These are phyloP conservation scores for Trichoderma hamatum DNA, from an alignment of 2,329 filamentous ascomycete species.

Conservation along the genomic window DNA sequence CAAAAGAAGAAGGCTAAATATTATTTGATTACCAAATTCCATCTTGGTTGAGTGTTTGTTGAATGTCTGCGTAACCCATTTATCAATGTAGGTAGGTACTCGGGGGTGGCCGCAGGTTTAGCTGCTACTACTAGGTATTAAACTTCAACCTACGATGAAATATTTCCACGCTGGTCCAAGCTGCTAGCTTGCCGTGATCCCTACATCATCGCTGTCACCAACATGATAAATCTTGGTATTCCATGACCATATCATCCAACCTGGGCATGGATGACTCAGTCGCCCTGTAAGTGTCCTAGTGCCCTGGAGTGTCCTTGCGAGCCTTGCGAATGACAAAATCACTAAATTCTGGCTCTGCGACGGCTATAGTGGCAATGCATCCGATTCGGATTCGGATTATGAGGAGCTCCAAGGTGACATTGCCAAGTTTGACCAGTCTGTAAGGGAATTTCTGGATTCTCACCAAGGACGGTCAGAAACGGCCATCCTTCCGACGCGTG, in stretches of 20 bases:
- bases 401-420: slow-evolving; percentile 50
- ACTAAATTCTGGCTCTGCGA: neutral
- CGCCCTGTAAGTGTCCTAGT: slow-evolving; percentile 5
- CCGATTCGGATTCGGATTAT: slow-evolving; percentile 50
- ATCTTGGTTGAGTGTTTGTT: no score
- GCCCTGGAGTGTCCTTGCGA: neutral
- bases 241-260: neutral
- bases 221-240: neutral
- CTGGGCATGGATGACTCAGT: neutral
- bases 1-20: neutral
- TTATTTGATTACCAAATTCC: neutral
- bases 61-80: no score
- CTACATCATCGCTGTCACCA: neutral
- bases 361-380: slow-evolving; percentile 36
- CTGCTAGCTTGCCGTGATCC: neutral
- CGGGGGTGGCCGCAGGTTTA: neutral
- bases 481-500: slow-evolving; percentile 29
- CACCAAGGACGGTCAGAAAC: slow-evolving; percentile 39
- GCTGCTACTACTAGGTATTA: neutral
- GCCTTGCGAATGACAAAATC: neutral
- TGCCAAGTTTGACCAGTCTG: slow-evolving; percentile 47
- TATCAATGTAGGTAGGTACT: neutral
- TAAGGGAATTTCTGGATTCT: slow-evolving; percentile 45
- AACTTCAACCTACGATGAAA: neutral
- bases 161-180: neutral